Evolutionary conservation across 495 filamentous ascomycete species (phyloP), one percentile per base, ranked within the genome.

Genomic region (Penicillium crystallinum): DNA sequence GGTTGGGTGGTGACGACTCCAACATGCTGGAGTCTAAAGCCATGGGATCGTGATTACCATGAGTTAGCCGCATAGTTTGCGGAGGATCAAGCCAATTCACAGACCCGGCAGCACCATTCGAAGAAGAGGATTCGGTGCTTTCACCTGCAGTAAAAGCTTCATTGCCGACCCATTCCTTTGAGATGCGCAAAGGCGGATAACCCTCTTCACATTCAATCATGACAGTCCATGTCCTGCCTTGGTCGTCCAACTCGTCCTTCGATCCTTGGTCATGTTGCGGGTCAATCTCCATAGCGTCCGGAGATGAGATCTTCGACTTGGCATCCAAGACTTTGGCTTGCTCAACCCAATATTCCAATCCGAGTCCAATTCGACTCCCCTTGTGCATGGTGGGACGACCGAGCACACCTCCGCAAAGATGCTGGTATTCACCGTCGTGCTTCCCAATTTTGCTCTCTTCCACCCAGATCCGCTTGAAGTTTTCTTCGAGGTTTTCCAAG

Each of bases 331-430:
- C 56, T 22, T 78, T 75, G 27, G 81, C 76, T 39, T 75, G 76
- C 39, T 85, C 80, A 58, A 82, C 83, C 93, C 91, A 97, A 65
- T 95, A 98, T 54, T 96, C 87, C 34, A 97, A 57, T 21, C 81
- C 81, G 46, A 97, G 67, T 9, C 93, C 92, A 3, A 96, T 68
- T 45, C 81, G 81, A 19, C 77, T 77, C 46, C 81, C 77, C 10
- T 77, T 78, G 66, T 97, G 89, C 81, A 96, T 87, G 14, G 77
- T 73, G 0, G 93, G 93, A 30, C 77, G 81, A 2, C 93, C 93
- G 60, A 87, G 85, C 57, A 80, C 62, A 7, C 73, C 70, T 45
- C 56, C 68, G 53, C 66, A 81, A 17, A 71, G 61, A 53, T 72
- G 74, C 11, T 81, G 77, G 30, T 82, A 76, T n/a, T 63, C 63